Conservation (phyloP, 2,329 filamentous ascomycete genomes). For the Plectosphaerella sp. region DNA sequence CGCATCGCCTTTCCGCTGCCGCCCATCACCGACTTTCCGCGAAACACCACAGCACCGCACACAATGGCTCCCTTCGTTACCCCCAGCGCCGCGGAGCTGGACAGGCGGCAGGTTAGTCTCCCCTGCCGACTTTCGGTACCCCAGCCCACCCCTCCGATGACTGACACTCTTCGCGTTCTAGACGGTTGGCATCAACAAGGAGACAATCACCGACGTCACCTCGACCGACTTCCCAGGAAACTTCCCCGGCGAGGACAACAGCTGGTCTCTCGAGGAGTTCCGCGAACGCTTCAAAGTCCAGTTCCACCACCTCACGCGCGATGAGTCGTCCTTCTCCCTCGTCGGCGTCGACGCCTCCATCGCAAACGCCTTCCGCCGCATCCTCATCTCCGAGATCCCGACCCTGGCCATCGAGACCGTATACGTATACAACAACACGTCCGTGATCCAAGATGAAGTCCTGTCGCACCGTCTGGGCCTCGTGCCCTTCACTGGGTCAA, state of each 20-base stretch:
- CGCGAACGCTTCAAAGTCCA: slow-evolving; percentile 64
- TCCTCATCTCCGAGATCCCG: slow-evolving; percentile 89
- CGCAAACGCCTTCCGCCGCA: slow-evolving; percentile 95
- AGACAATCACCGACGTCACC: slow-evolving; percentile 84
- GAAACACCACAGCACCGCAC: slow-evolving; percentile 9
- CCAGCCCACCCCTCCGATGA: not conserved
- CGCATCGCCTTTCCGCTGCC: not conserved
- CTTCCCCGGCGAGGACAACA: slow-evolving; percentile 81
- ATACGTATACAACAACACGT: slow-evolving; percentile 94
- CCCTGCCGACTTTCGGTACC: not conserved
- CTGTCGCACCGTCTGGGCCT: slow-evolving; percentile 86
- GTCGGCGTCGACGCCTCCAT: slow-evolving; percentile 88
- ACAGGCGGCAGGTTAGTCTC: slow-evolving; percentile 53
- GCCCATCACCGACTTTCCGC: not conserved
- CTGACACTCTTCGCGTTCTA: slow-evolving; percentile 26
- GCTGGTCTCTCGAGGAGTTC: slow-evolving; percentile 74
- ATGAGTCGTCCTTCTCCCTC: slow-evolving; percentile 83
- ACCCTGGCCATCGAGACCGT: slow-evolving; percentile 92
- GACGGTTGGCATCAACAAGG: slow-evolving; percentile 82
- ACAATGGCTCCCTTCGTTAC: slow-evolving; percentile 40
- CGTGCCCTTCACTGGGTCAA: slow-evolving; percentile 79
- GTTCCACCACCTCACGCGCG: slow-evolving; percentile 78
- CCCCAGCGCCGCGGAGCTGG: slow-evolving; percentile 51
- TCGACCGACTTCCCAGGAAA: slow-evolving; percentile 92
- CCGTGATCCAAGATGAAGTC: slow-evolving; percentile 96